A percentile compares a stretch with the other conserved stretches of the same genome.
phyloP scores from a whole-genome alignment of 306 rosid species.

The Vicia sativa region DNA sequence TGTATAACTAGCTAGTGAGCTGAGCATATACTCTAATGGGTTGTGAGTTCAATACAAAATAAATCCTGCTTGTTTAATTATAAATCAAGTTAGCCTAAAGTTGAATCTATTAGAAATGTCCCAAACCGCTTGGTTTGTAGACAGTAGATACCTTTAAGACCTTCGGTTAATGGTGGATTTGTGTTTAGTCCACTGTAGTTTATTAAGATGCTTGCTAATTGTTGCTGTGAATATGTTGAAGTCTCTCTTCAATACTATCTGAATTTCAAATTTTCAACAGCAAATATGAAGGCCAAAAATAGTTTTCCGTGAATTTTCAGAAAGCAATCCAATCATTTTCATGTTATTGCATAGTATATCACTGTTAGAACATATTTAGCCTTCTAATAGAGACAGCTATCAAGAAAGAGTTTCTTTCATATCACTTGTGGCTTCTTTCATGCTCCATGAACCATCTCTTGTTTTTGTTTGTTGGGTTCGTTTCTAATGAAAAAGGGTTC shows the following conservation, averaged over 20 bases:
- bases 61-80: slow-evolving; percentile 3
- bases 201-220: slow-evolving; percentile 16
- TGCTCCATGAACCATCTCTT: neutral
- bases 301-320: slow-evolving; percentile 14
- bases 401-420: slow-evolving; percentile 16
- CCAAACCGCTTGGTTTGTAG: neutral
- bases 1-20: neutral
- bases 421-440: neutral
- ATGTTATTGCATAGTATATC: neutral
- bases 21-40: slow-evolving; percentile 3
- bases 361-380: neutral
- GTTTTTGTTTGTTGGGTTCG: slow-evolving; percentile 23
- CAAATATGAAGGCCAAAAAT: slow-evolving; percentile 1
- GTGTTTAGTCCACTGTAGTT: slow-evolving; percentile 10
- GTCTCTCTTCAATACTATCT: slow-evolving; percentile 14
- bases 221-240: neutral
- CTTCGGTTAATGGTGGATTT: slow-evolving; percentile 11
- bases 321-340: neutral
- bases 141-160: slow-evolving; percentile 5
- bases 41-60: slow-evolving; percentile 14
- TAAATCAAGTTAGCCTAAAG: slow-evolving; percentile 19
- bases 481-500: slow-evolving; percentile 5
- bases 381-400: neutral
- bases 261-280: slow-evolving; percentile 2
- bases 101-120: slow-evolving; percentile 18